Evolutionary conservation across 2,329 filamentous ascomycete species (phyloP).

Genomic region (Microcyclospora tardicrescens): DNA sequence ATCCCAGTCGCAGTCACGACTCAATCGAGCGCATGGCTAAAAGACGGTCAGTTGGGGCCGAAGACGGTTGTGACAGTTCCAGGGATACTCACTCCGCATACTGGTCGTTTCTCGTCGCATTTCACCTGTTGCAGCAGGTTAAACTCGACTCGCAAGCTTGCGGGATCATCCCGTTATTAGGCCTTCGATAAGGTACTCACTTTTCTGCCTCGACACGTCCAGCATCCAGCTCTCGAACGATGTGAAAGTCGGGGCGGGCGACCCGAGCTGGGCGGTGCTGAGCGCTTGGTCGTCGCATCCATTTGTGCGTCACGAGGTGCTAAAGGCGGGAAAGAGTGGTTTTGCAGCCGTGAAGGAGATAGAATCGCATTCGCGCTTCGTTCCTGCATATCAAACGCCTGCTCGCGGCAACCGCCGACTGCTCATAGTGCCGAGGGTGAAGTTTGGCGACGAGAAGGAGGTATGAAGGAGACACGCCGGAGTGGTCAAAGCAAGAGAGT

Average conservation of each 20-base stretch:
- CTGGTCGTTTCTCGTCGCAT: slow-evolving; percentile 43
- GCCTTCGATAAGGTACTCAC: slow-evolving; percentile 7
- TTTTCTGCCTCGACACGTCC: slow-evolving; percentile 27
- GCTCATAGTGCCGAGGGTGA: too few species aligned
- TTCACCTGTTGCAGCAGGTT: slow-evolving; percentile 30
- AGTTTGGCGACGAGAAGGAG: too few species aligned
- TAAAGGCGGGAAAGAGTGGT: slow-evolving; percentile 15
- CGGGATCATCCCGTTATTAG: neutral
- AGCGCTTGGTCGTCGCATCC: slow-evolving; percentile 19
- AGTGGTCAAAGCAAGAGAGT: too few species aligned
- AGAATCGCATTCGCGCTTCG: too few species aligned
- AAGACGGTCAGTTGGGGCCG: neutral
- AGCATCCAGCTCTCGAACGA: slow-evolving; percentile 42
- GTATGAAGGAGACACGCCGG: too few species aligned
- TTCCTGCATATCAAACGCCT: too few species aligned
- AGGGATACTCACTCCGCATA: slow-evolving; percentile 35
- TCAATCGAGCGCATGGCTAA: slow-evolving; percentile 41
- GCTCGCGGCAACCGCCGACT: too few species aligned
- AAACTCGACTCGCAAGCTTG: too few species aligned
- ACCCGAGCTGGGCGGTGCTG: slow-evolving; percentile 6
- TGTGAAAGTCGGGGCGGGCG: slow-evolving; percentile 35
- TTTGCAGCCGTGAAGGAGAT: too few species aligned
- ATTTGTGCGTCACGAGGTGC: slow-evolving; percentile 12
- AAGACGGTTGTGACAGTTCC: neutral
- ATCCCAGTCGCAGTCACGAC: slow-evolving; percentile 45